A percentile compares a stretch with the other conserved stretches of the same genome.
Conservation (phyloP, 2,329 filamentous ascomycete genomes). For the Nemania sp. region DNA sequence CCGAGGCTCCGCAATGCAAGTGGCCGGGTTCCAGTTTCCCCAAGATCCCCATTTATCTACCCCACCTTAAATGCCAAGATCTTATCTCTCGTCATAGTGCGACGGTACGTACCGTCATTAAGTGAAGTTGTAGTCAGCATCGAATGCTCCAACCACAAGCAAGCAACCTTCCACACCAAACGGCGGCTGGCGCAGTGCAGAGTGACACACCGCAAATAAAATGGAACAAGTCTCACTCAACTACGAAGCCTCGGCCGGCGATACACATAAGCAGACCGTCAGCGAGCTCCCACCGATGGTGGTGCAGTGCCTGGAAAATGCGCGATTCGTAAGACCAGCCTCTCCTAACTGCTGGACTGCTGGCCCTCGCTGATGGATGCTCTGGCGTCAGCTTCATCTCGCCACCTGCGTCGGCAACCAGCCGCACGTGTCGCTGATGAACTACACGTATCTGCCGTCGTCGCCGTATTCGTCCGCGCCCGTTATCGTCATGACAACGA, state of each 20-base stretch:
- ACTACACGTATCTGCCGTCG: constrained; percentile 92
- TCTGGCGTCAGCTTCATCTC: constrained; percentile 75
- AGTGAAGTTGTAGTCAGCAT: too few species aligned
- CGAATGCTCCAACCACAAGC: too few species aligned
- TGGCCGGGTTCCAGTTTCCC: too few species aligned
- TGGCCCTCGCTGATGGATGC: constrained; percentile 10
- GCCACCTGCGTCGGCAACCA: constrained; percentile 83
- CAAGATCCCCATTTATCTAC: neutral
- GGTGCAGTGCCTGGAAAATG: constrained; percentile 87
- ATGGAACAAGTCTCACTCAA: constrained; percentile 72
- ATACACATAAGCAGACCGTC: constrained; percentile 71
- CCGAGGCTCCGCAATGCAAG: neutral
- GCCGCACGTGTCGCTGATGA: constrained; percentile 96
- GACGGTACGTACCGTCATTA: neutral
- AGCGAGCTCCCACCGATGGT: constrained; percentile 79
- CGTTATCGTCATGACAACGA: constrained; percentile 95
- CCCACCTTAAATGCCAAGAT: constrained; percentile 7
- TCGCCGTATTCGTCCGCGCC: constrained; percentile 70
- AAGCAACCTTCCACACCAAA: too few species aligned
- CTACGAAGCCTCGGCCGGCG: constrained; percentile 73
- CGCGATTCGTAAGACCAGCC: constrained; percentile 74
- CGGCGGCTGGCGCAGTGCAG: too few species aligned
- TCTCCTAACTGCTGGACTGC: constrained; percentile 25
- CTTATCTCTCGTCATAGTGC: neutral
- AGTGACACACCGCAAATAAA: too few species aligned